Conservation (phyloP, 75 land plant species). For the Picea glauca region DNA sequence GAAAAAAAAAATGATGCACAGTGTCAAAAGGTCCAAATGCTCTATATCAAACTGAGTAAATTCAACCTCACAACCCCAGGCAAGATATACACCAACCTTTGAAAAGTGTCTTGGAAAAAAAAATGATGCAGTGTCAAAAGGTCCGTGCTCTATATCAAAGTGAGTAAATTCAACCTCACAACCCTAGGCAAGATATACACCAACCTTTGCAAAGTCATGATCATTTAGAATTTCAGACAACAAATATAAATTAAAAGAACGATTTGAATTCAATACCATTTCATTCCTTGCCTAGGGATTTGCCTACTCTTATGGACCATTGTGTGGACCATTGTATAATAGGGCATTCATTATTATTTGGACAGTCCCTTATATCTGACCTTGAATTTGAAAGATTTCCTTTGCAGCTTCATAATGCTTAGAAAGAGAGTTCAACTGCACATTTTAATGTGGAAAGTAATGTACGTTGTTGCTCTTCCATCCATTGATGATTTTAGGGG, state of each 20-base stretch:
- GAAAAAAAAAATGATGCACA: background rate
- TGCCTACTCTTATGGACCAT: background rate
- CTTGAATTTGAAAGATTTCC: background rate
- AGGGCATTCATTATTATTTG: background rate
- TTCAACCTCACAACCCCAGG: background rate
- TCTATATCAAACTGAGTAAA: background rate
- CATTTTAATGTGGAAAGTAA: background rate
- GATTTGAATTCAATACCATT: background rate
- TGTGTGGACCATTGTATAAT: background rate
- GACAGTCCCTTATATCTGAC: background rate
- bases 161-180: background rate
- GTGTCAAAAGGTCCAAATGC: background rate
- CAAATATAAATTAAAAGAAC: background rate
- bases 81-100: background rate
- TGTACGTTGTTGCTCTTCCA: background rate
- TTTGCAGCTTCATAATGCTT: background rate
- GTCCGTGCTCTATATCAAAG: background rate
- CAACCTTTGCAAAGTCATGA: background rate
- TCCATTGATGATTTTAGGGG: too few relatives aligned
- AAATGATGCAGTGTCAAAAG: background rate
- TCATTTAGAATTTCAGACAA: background rate
- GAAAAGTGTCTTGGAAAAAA: background rate
- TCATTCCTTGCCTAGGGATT: background rate
- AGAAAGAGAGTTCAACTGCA: background rate
- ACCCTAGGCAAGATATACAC: background rate